These are phyloP conservation scores for Babesia divergens DNA, from an alignment of 169 alveolate species.

Conservation along the genomic window DNA sequence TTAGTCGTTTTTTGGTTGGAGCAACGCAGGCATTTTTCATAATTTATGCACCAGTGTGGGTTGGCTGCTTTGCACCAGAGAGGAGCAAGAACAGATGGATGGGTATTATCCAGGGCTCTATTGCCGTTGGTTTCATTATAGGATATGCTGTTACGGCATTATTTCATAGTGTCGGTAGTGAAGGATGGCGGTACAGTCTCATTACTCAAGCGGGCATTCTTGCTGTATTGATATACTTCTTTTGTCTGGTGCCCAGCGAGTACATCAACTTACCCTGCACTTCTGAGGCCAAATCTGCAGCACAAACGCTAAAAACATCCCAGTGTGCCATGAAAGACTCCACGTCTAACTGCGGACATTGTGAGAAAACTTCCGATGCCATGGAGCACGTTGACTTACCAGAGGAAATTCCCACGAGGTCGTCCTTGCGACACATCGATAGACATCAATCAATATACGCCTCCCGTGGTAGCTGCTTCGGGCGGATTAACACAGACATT, in stretches of 20 bases:
- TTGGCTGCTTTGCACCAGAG: conserved; percentile 89
- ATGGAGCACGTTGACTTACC: neutral
- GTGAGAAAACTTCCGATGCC: too few relatives aligned
- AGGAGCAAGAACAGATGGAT: conserved; percentile 88
- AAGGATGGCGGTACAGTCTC: conserved; percentile 49
- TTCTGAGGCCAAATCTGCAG: neutral
- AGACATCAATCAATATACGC: neutral
- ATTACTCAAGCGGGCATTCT: conserved; percentile 10
- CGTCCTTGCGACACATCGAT: neutral
- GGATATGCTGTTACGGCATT: conserved; percentile 68
- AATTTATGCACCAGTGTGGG: conserved; percentile 93
- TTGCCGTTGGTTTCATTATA: conserved; percentile 81
- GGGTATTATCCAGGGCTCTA: conserved; percentile 88
- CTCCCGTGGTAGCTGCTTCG: neutral
- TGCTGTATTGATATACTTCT: neutral
- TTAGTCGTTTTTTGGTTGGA: conserved; percentile 85
- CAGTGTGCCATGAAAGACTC: neutral
- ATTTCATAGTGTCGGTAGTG: neutral
- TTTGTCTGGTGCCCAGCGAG: conserved; percentile 20
- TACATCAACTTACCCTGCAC: conserved; percentile 12
- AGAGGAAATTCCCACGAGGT: neutral
- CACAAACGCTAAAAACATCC: neutral
- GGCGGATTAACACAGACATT: neutral
- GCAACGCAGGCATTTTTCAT: conserved; percentile 88
- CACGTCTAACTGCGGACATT: too few relatives aligned